Evolutionary conservation across 139 green algal species (phyloP), one percentile per base, ranked within the genome.

Genomic region (Ostreobium quekettii): DNA sequence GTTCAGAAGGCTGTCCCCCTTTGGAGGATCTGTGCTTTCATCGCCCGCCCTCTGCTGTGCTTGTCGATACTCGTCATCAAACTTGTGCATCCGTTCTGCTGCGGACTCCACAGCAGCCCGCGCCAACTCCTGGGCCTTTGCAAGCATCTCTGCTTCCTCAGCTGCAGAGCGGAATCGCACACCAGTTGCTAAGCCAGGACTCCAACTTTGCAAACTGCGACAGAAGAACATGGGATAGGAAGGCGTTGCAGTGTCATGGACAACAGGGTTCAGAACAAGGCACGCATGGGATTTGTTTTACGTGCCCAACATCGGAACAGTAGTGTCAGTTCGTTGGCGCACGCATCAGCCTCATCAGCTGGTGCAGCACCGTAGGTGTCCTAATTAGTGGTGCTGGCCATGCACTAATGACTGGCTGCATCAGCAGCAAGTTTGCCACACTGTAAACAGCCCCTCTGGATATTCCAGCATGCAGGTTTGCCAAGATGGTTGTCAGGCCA

Each of bases 21-120:
- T 35, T 24, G 3, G 33, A 36, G 2, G 37, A 31, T 35, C 2
- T 24, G 28, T 46, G 33, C 30, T 46, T 8, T 46, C 8, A 11
- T 46, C 30, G 7, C 26, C 56, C 7, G 56, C 56, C 26, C 15
- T 63, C n/a, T 26, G 11, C 6, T 48, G 60, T 8, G 60, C 28
- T 22, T 53, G 15, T n/a, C 31, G 8, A 6, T 33, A 65, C 30
- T 46, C 36, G 3, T 15, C 19, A 47, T 65, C 64, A 26, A 71
- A 64, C 29, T 71, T 60, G 11, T 74, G 26, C 64, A 83, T 32
- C 42, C 47, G 28, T 38, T 80, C 74, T n/a, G 60, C 6, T 15
- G 63, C 47, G 33, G 36, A 64, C 24, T 8, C 36, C 32, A 64
- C 77, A 47, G 48, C 60, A 36, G 72, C 60, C 56, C 69, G 61